Conservation (phyloP, 768 basidiomycete species). For the Candolleomyces eurysporus region DNA sequence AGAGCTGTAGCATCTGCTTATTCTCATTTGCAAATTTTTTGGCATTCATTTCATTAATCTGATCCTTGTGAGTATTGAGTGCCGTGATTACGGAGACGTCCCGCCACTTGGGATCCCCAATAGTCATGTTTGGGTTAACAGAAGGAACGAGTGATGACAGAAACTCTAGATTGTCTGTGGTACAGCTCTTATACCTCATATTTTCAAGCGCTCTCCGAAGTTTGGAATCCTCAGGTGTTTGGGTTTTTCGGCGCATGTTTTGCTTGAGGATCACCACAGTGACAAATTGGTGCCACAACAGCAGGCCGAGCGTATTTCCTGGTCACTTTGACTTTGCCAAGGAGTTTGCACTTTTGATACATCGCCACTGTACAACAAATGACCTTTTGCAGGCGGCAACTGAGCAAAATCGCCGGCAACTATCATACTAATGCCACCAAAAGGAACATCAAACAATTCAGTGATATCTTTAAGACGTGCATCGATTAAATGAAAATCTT, state of each 20-base stretch:
- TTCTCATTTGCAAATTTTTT: slow-evolving; percentile 33
- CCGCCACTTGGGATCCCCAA: slow-evolving; percentile 17
- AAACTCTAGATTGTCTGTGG: slow-evolving; percentile 19
- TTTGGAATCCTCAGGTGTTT: slow-evolving; percentile 17
- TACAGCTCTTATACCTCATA: slow-evolving; percentile 33
- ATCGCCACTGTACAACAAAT: not conserved
- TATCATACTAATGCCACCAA: slow-evolving; percentile 37
- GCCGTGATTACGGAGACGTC: slow-evolving; percentile 38
- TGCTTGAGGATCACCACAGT: slow-evolving; percentile 31
- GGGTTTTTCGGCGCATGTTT: slow-evolving; percentile 31
- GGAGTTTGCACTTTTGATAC: not conserved
- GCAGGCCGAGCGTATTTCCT: slow-evolving; percentile 23
- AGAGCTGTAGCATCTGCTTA: slow-evolving; percentile 19
- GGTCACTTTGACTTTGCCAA: not conserved
- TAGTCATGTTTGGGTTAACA: slow-evolving; percentile 1
- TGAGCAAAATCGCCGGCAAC: slow-evolving; percentile 44
- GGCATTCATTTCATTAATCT: slow-evolving; percentile 12
- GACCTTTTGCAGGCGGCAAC: slow-evolving; percentile 24
- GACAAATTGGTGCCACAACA: slow-evolving; percentile 32
- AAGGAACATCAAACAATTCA: slow-evolving; percentile 18
- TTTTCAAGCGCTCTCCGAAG: slow-evolving; percentile 27
- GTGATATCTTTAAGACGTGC: slow-evolving; percentile 18
- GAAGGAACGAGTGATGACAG: slow-evolving; percentile 20
- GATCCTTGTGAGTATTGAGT: slow-evolving; percentile 33
- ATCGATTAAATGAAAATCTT: slow-evolving; percentile 25